phyloP scores from a whole-genome alignment of 495 filamentous ascomycete species.

The Parachaetomium inaequale region DNA sequence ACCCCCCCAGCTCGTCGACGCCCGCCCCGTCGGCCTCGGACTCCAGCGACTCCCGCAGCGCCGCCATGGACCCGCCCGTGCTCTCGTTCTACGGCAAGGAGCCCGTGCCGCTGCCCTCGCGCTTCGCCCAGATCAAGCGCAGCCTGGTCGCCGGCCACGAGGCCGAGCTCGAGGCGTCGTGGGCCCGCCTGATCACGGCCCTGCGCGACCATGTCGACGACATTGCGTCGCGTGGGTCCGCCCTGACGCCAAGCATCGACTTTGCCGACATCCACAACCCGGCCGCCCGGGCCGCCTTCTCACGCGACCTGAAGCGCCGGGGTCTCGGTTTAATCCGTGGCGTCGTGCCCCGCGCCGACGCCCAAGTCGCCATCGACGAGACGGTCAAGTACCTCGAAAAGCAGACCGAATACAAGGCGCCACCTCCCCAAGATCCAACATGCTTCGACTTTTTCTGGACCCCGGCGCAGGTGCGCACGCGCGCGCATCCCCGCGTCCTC shows the following conservation, averaged over 20 bases:
- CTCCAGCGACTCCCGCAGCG: neutral
- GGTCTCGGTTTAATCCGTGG: constrained; percentile 65
- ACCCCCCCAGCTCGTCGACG: neutral
- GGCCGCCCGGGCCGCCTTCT: constrained; percentile 47
- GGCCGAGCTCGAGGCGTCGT: constrained; percentile 61
- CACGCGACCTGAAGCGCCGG: constrained; percentile 56
- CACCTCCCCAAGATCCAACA: constrained; percentile 56
- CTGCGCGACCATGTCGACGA: constrained; percentile 56
- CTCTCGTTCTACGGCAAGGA: constrained; percentile 69
- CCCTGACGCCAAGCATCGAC: constrained; percentile 62
- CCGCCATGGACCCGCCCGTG: constrained; percentile 67
- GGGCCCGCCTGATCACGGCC: constrained; percentile 62
- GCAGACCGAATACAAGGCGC: constrained; percentile 53
- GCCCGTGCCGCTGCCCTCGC: constrained; percentile 67
- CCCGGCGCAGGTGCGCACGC: constrained; percentile 72
- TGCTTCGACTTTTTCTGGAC: constrained; percentile 96
- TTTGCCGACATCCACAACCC: constrained; percentile 56
- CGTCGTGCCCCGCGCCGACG: constrained; percentile 57
- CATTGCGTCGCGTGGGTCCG: constrained; percentile 46
- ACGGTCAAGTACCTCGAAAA: constrained; percentile 60
- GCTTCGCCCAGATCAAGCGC: constrained; percentile 74
- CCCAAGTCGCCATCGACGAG: constrained; percentile 54
- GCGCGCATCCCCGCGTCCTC: constrained; percentile 71
- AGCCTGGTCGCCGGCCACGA: constrained; percentile 65
- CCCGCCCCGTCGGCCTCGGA: constrained; percentile 5